Evolutionary conservation across 768 basidiomycete genomes (phyloP), one percentile per base, ranked within the genome.

Genomic region (Serendipita sp.): DNA sequence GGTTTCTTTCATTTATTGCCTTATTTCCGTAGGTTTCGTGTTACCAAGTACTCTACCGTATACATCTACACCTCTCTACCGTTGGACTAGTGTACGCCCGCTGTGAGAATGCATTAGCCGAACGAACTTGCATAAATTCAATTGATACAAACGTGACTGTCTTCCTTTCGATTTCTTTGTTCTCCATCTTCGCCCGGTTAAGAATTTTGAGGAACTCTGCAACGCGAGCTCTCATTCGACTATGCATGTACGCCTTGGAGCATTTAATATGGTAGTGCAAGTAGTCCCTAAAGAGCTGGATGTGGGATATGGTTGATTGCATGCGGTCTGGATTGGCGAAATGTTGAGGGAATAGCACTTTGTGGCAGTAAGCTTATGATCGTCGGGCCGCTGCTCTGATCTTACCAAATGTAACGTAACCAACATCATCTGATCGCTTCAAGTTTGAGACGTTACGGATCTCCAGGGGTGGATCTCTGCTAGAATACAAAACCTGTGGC

Each of bases 201-300:
- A 99, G 74, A 60, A 99, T 84, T 73, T 92, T 92, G 75, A 91
- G 88, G 78, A 99, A 98, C 73, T 96, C 91, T 1, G 88, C 82
- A 13, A 96, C 96, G 9, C 96, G 84, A 68, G 86, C 80, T 64
- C 96, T 80, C 92, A 98, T 94, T 48, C 96, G 80, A 2, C 91
- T 94, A 74, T 98, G 95, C 91, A 99, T 95, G 75, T 99, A 98
- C 0, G 95, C 96, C 73, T 97, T 97, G 61, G 87, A 93, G 71
- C 92, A 94, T 70, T 95, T 98, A 80, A 99, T 96, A 71, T 98
- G 95, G 74, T 98, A 98, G 75, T 99, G 96, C n/a, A 99, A 78
- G 71, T 97, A 97, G 73, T 97, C 92, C 62, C 96, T 83, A 86
- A 99, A 98, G 26, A 95, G 77, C 71, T 97, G 91, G 69, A 98